Percentiles rank a stretch among this genome's conserved stretches.
These are phyloP conservation scores for Tilletia caries DNA, from an alignment of 1,284 basidiomycete genomes.

Conservation along the genomic window DNA sequence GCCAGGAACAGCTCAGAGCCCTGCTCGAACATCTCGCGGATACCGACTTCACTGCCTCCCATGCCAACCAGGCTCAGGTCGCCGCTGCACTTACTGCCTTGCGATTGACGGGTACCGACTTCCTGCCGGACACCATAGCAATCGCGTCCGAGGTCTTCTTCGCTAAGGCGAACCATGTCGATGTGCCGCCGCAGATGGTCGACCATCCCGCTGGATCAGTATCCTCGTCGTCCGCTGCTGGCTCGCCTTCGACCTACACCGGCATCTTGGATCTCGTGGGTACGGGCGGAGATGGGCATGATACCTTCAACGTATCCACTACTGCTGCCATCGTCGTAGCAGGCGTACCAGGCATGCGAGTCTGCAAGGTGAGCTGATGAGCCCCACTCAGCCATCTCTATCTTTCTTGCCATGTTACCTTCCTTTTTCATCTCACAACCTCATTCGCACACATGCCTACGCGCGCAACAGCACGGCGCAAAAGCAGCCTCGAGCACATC, in stretches of 20 bases:
- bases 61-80: conserved; percentile 45
- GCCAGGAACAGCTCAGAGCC: conserved; percentile 28
- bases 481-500: conserved; percentile 90
- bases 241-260: conserved; percentile 21
- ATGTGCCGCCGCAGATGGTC: conserved; percentile 19
- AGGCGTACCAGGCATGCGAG: conserved; percentile 78
- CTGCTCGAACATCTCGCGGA: conserved; percentile 48
- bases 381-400: too few species aligned
- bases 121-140: conserved; percentile 35
- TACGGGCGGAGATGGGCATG: conserved; percentile 92
- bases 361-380: conserved; percentile 87
- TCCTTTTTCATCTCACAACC: not conserved
- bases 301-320: conserved; percentile 96
- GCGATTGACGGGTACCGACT: conserved; percentile 42
- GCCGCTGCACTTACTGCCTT: conserved; percentile 45
- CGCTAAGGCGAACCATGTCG: conserved; percentile 15
- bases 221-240: not conserved
- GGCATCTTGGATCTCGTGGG: conserved; percentile 59
- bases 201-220: conserved; percentile 18
- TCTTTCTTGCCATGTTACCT: not conserved
- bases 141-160: conserved; percentile 42
- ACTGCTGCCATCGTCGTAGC: conserved; percentile 91
- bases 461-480: conserved; percentile 91
- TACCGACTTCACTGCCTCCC: conserved; percentile 42
- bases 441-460: not conserved